These are phyloP conservation scores for Ustilago curta DNA, from an alignment of 1,284 basidiomycete species.

Conservation along the genomic window DNA sequence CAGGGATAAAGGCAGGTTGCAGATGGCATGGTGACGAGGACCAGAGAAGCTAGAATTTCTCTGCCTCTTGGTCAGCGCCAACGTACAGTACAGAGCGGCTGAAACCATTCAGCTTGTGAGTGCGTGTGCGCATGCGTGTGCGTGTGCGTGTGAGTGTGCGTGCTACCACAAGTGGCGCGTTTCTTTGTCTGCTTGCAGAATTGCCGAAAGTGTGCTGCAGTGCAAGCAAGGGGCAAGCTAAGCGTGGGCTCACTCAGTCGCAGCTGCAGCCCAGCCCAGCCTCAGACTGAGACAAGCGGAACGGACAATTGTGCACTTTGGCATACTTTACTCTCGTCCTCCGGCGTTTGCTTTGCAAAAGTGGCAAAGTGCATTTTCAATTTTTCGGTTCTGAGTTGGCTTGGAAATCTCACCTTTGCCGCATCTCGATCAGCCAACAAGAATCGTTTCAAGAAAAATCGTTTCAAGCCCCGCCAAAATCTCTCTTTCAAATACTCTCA, in stretches of 20 bases:
- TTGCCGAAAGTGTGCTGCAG: too few relatives aligned
- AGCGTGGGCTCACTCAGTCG: too few relatives aligned
- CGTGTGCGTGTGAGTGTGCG: too few relatives aligned
- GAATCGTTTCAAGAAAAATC: neutral
- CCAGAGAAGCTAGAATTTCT: slow-evolving; percentile 9
- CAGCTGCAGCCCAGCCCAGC: too few relatives aligned
- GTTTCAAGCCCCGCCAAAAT: slow-evolving; percentile 1
- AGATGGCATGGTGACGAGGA: neutral
- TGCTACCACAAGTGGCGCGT: too few relatives aligned
- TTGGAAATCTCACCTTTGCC: too few relatives aligned
- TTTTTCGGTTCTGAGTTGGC: slow-evolving; percentile 8
- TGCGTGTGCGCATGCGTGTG: neutral
- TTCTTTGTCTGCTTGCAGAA: too few relatives aligned
- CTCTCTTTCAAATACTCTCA: neutral
- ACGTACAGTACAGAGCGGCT: too few relatives aligned
- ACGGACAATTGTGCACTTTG: too few relatives aligned
- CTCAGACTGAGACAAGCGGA: too few relatives aligned
- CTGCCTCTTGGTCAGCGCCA: neutral
- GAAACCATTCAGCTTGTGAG: neutral
- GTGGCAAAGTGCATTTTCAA: neutral
- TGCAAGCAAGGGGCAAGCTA: too few relatives aligned
- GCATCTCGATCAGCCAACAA: slow-evolving; percentile 3
- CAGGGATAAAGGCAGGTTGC: neutral
- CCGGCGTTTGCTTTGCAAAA: slow-evolving; percentile 10
- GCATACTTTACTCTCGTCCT: too few relatives aligned